Evolutionary conservation across 2,329 filamentous ascomycete genomes (phyloP).

Genomic region (Sarocladium brachiariae): DNA sequence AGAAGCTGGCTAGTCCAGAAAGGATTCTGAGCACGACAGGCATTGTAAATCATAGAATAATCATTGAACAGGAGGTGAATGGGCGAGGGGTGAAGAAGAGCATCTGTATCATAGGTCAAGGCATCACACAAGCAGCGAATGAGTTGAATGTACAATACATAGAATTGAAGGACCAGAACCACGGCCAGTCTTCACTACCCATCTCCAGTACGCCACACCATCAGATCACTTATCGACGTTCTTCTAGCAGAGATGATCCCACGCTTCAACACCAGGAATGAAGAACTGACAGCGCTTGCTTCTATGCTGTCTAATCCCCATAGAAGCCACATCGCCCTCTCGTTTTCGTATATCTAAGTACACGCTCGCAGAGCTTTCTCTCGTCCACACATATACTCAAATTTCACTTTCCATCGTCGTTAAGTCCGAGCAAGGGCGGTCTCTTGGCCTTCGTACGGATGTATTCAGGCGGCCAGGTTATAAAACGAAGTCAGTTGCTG

Average conservation of each 20-base stretch:
- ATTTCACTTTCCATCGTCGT: not conserved
- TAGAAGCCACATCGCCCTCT: not conserved
- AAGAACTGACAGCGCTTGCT: slow-evolving; percentile 9
- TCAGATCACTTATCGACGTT: not conserved
- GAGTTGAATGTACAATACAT: slow-evolving; percentile 12
- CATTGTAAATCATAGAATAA: too few species aligned
- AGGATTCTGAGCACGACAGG: slow-evolving; percentile 25
- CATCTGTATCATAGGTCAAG: slow-evolving; percentile 10
- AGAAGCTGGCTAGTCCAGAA: slow-evolving; percentile 26
- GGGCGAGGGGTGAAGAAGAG: not conserved
- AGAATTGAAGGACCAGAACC: slow-evolving; percentile 2
- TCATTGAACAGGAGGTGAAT: not conserved
- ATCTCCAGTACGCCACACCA: not conserved
- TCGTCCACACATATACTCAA: slow-evolving; percentile 1
- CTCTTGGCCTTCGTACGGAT: not conserved
- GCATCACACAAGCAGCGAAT: not conserved
- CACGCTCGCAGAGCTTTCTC: slow-evolving; percentile 1
- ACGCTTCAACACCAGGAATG: slow-evolving; percentile 7
- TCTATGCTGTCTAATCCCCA: slow-evolving; percentile 5
- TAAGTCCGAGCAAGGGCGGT: not conserved
- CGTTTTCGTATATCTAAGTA: slow-evolving; percentile 2
- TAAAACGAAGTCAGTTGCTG: slow-evolving; percentile 58
- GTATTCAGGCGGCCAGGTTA: slow-evolving; percentile 17
- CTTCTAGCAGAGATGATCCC: not conserved
- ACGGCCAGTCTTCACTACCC: not conserved